A percentile compares a stretch with the other conserved stretches of the same genome.
Conservation (phyloP, 805 yeast species). For the Starmerella riodocensis region DNA sequence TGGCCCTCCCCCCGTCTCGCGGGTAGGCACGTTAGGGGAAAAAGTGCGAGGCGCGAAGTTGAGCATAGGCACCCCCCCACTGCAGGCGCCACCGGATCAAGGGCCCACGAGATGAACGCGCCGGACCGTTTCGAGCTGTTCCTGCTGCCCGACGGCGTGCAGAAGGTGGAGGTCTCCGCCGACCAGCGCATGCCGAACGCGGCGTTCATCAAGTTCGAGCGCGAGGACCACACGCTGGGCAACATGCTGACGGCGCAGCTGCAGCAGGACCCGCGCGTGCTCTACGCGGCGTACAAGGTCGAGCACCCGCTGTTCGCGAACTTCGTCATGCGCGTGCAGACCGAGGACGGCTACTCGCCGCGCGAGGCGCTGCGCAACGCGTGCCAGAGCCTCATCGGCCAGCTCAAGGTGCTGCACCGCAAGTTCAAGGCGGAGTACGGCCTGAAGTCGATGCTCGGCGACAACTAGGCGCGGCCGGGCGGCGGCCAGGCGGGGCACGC, state of each 20-base stretch:
- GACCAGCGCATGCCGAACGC: slow-evolving; percentile 94
- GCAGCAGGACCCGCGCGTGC: slow-evolving; percentile 71
- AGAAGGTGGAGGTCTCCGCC: slow-evolving; percentile 81
- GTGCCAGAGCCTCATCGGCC: slow-evolving; percentile 68
- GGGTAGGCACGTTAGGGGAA: background rate
- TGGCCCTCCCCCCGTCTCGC: background rate
- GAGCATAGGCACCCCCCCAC: background rate
- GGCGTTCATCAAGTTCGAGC: slow-evolving; percentile 79
- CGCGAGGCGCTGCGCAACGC: slow-evolving; percentile 82
- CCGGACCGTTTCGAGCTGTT: slow-evolving; percentile 98
- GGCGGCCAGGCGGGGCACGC: background rate
- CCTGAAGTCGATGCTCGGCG: slow-evolving; percentile 46
- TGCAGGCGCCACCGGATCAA: background rate
- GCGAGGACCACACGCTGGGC: slow-evolving; percentile 96
- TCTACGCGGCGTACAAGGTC: slow-evolving; percentile 93
- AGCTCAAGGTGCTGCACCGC: slow-evolving; percentile 57
- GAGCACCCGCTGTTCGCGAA: slow-evolving; percentile 97
- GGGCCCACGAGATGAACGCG: slow-evolving; percentile 59
- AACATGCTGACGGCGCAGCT: slow-evolving; percentile 78
- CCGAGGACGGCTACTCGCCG: slow-evolving; percentile 90
- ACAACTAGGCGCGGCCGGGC: slow-evolving; percentile 11
- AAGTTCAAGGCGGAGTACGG: slow-evolving; percentile 90
- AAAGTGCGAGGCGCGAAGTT: background rate
- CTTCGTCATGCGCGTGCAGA: slow-evolving; percentile 86
- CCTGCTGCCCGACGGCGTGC: slow-evolving; percentile 92